Conservation (phyloP, 2,329 filamentous ascomycete species). For the Alternaria conjuncta region DNA sequence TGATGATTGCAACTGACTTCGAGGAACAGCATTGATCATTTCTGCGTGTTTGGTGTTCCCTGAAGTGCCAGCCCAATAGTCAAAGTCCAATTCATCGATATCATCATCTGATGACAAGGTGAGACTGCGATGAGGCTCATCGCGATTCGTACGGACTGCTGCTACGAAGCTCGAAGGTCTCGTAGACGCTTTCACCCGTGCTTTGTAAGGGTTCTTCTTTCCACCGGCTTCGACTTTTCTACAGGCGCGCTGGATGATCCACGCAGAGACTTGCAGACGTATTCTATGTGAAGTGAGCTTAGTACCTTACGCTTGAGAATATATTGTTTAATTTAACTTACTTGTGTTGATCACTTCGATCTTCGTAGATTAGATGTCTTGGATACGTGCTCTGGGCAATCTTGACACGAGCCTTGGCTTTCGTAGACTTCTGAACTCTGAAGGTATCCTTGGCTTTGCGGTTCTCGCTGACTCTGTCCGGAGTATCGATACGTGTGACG, state of each 20-base stretch:
- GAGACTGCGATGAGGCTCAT: too few species aligned
- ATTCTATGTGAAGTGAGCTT: background rate
- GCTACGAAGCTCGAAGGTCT: background rate
- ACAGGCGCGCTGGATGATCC: background rate
- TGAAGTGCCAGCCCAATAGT: too few species aligned
- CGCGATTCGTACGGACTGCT: background rate
- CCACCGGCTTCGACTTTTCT: background rate
- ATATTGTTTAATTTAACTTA: background rate
- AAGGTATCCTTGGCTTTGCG: background rate
- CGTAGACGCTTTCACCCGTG: background rate
- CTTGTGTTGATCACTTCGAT: background rate
- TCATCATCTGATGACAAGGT: background rate
- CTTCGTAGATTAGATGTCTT: background rate
- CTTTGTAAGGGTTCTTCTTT: background rate
- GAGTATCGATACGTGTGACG: background rate
- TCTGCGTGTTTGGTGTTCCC: background rate
- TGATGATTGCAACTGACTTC: background rate
- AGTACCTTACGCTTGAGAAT: background rate
- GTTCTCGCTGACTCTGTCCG: background rate
- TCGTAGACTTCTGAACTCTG: background rate
- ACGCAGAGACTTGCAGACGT: background rate
- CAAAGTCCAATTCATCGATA: background rate
- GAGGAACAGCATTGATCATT: background rate
- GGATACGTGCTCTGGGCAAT: background rate
- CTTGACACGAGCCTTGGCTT: background rate